phyloP scores from a whole-genome alignment of 2,329 filamentous ascomycete genomes.

The Colletotrichum neosansevieriae region DNA sequence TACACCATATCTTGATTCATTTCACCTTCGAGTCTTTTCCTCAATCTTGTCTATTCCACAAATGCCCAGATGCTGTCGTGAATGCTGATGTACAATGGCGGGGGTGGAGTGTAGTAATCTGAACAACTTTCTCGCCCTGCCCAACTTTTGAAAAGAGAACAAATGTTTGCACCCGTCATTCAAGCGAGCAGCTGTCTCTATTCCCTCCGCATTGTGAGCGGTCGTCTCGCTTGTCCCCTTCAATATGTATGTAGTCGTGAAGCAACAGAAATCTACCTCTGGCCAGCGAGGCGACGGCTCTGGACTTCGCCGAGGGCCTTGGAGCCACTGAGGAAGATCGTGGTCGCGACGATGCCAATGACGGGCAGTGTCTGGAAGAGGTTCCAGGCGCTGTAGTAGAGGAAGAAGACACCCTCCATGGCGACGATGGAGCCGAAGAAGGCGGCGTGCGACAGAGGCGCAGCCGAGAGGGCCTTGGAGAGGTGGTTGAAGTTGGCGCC shows the following conservation, averaged over 20 bases:
- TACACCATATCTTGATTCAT: slow-evolving; percentile 12
- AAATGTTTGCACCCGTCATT: background rate
- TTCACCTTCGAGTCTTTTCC: slow-evolving; percentile 20
- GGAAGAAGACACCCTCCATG: slow-evolving; percentile 92
- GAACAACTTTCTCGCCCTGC: background rate
- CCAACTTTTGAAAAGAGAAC: background rate
- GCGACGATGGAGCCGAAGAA: slow-evolving; percentile 90
- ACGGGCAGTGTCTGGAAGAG: slow-evolving; percentile 89
- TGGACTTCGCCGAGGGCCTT: slow-evolving; percentile 95
- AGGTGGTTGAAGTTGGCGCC: slow-evolving; percentile 88
- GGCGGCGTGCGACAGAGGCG: slow-evolving; percentile 82
- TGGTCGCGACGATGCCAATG: slow-evolving; percentile 73
- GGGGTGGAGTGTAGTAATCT: background rate
- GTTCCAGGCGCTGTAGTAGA: slow-evolving; percentile 94
- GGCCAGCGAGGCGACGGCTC: slow-evolving; percentile 82
- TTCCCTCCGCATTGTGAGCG: background rate
- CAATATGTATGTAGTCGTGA: background rate
- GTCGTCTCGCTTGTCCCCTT: background rate
- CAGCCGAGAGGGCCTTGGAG: slow-evolving; percentile 77
- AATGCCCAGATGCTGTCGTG: slow-evolving; percentile 37
- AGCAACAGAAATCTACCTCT: slow-evolving; percentile 57
- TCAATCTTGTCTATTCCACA: slow-evolving; percentile 34
- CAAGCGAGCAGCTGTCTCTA: background rate
- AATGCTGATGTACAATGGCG: slow-evolving; percentile 38
- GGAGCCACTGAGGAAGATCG: slow-evolving; percentile 88